phyloP scores from a whole-genome alignment of 352 stramenopile genomes.

The Phytophthora pseudosyringae region DNA sequence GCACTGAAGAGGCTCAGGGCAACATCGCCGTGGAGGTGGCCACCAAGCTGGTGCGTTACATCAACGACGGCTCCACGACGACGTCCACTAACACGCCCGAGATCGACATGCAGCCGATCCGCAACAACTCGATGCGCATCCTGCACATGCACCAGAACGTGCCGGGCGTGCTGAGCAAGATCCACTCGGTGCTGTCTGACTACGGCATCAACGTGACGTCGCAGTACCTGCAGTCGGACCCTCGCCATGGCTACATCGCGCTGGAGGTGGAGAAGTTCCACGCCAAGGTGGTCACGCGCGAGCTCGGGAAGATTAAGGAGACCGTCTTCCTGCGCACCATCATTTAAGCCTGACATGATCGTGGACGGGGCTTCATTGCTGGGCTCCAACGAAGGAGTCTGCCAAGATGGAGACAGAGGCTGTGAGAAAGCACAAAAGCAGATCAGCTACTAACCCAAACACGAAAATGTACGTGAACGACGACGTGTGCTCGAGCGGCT shows the following conservation, averaged over 20 bases:
- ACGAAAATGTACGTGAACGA: constrained; percentile 38
- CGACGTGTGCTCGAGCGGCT: constrained; percentile 13
- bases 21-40: constrained; percentile 88
- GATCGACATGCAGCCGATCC: constrained; percentile 79
- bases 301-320: constrained; percentile 88
- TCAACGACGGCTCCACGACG: constrained; percentile 83
- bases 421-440: constrained; percentile 19
- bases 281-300: constrained; percentile 78
- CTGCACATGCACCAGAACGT: constrained; percentile 90
- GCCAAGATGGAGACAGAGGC: constrained; percentile 2
- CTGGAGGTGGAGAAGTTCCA: constrained; percentile 86
- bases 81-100: constrained; percentile 84
- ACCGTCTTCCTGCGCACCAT: constrained; percentile 85
- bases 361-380: constrained; percentile 24
- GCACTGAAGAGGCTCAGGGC: constrained; percentile 96
- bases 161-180: constrained; percentile 86
- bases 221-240: constrained; percentile 86
- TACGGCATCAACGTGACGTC: constrained; percentile 89
- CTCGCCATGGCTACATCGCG: constrained; percentile 83
- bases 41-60: constrained; percentile 81
- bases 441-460: constrained; percentile 34
- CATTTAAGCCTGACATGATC: constrained; percentile 52
- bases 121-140: constrained; percentile 82
- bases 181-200: constrained; percentile 83
- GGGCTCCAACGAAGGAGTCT: constrained; percentile 6